These are phyloP conservation scores for Parathielavia appendiculata DNA, from an alignment of 495 filamentous ascomycete species.

Conservation along the genomic window DNA sequence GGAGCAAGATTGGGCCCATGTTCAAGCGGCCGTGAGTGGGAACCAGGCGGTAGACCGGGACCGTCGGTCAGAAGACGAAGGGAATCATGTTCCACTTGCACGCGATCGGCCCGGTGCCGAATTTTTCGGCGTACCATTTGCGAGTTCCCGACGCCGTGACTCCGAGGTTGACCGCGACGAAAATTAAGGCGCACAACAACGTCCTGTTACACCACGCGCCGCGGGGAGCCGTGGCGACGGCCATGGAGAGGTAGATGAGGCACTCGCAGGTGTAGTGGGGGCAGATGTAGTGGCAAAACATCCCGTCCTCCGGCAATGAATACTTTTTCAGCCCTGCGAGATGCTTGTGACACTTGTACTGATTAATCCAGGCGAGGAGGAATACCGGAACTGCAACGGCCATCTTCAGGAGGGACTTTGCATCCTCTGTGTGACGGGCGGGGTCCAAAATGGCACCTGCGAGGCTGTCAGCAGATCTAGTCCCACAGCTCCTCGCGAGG, in stretches of 20 bases:
- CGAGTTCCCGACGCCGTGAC: conserved; percentile 73
- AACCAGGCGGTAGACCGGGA: too few relatives aligned
- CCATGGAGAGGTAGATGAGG: conserved; percentile 72
- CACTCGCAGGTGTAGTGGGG: conserved; percentile 94
- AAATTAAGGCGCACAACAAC: conserved; percentile 58
- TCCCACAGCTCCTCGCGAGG: conserved; percentile 1
- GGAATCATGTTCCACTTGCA: conserved; percentile 82
- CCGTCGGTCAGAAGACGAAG: conserved; percentile 53
- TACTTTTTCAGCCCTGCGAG: conserved; percentile 80
- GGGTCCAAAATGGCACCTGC: conserved; percentile 33
- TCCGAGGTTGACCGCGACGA: conserved; percentile 75
- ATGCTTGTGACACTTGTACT: conserved; percentile 76
- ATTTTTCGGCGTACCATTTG: conserved; percentile 75
- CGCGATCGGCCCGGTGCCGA: conserved; percentile 62
- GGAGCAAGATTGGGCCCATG: conserved; percentile 59
- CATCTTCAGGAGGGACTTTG: conserved; percentile 54
- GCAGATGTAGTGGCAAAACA: conserved; percentile 66
- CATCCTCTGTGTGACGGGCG: conserved; percentile 30
- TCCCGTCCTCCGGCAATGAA: conserved; percentile 60
- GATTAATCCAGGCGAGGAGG: conserved; percentile 66
- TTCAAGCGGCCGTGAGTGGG: conserved; percentile 31
- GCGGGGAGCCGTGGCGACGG: conserved; percentile 65
- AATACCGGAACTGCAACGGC: conserved; percentile 61
- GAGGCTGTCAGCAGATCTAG: conserved; percentile 19
- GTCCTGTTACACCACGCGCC: conserved; percentile 63